Conservation (phyloP, 176 grass and related monocot genomes). For the Cenchrus purpureus region DNA sequence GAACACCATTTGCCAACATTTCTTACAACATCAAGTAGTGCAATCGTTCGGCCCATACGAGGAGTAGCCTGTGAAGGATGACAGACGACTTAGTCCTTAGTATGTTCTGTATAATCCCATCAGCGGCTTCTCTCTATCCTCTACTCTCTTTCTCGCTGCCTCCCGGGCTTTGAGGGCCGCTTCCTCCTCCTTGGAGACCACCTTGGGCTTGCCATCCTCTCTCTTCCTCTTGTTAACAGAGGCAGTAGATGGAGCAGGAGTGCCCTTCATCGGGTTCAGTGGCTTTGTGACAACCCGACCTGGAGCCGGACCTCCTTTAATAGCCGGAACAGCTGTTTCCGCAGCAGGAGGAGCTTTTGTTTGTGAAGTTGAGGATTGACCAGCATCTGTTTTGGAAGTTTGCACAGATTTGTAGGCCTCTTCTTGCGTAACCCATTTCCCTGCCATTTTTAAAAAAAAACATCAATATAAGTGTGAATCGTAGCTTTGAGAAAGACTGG, state of each 20-base stretch:
- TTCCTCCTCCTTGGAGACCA: slow-evolving; percentile 77
- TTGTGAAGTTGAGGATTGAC: slow-evolving; percentile 55
- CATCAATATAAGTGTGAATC: no score
- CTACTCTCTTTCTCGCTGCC: slow-evolving; percentile 79
- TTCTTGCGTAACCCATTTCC: slow-evolving; percentile 83
- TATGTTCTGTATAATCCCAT: slow-evolving; percentile 78
- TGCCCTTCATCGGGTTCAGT: slow-evolving; percentile 72
- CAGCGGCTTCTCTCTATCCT: slow-evolving; percentile 85
- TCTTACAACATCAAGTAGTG: not conserved
- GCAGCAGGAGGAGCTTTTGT: slow-evolving; percentile 21
- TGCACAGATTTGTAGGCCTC: slow-evolving; percentile 67
- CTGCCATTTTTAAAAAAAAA: slow-evolving; percentile 43
- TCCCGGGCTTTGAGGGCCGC: slow-evolving; percentile 73
- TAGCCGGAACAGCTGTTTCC: not conserved
- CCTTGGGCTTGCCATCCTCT: slow-evolving; percentile 67
- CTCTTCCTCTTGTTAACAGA: slow-evolving; percentile 80
- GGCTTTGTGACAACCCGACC: slow-evolving; percentile 67
- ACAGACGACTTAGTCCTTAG: slow-evolving; percentile 42
- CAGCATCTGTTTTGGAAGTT: slow-evolving; percentile 34
- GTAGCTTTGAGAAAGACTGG: not conserved
- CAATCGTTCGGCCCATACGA: not conserved
- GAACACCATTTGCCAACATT: not conserved
- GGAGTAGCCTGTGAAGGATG: not conserved
- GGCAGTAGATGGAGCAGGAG: slow-evolving; percentile 45
- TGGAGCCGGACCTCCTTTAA: slow-evolving; percentile 69